Evolutionary conservation across 2,329 filamentous ascomycete genomes (phyloP), one percentile per base, ranked within the genome.

Genomic region (Colletotrichum gloeosporioides): DNA sequence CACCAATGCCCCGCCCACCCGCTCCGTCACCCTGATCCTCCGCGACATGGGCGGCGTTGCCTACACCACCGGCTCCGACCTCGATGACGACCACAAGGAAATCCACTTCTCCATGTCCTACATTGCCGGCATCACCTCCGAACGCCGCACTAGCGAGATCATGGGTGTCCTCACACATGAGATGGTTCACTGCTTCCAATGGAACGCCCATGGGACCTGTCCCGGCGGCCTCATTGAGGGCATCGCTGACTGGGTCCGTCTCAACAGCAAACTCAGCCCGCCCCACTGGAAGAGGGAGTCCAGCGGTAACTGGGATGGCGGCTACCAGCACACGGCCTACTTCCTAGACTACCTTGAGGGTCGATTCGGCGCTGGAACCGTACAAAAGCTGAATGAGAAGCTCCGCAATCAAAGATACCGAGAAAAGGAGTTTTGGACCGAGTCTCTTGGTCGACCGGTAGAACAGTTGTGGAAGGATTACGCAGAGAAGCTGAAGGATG

Each of bases 101-200:
- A 97, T 98, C 78, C 95, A 98, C 85, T 90, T 99, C 84, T 96
- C 92, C 18, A 91, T 96, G 2, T 86, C 89, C 63, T 98, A 98
- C 87, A 92, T 98, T 79, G 81, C 86, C 59, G 80, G 82, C 62
- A 87, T 92, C 78, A 80, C 89, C 0, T 65, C 83, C 1, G 79
- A 85, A 13, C 88, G 89, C 65, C 85, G 86, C 15, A 78, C 82
- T 29, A 80, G 89, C 53, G 95, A 99, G 86, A 92, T 98, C 75
- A 86, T 91, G 22, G 97, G 97, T 55, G 96, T 99, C 1, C 84
- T 99, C 25, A 94, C 94, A 2, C 96, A 99, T 83, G 96, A 99
- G 85, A 93, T 98, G 77, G 96, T 99, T 16, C 97, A 99, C 86
- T 98, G 96, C 86, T 98, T 94, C 86, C 96, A 99, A 84, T 94